A percentile compares a stretch with the other conserved stretches of the same genome.
phyloP scores from a whole-genome alignment of 2,329 filamentous ascomycete genomes.

The Nothomitra cinnamomea region DNA sequence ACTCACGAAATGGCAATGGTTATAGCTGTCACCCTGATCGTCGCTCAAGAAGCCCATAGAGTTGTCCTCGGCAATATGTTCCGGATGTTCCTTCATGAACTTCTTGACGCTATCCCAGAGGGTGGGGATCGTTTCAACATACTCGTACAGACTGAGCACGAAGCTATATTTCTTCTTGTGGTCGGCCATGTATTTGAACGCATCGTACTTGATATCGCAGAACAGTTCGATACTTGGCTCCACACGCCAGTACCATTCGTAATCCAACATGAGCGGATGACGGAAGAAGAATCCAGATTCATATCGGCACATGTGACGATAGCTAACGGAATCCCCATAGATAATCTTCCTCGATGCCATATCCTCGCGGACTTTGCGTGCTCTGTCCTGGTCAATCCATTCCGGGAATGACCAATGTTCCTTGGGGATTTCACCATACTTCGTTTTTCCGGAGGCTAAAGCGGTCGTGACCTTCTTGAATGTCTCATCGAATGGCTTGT shows the following conservation, averaged over 20 bases:
- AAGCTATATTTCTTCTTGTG: slow-evolving; percentile 98
- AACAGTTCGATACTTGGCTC: slow-evolving; percentile 93
- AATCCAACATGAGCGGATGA: slow-evolving; percentile 82
- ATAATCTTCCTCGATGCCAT: slow-evolving; percentile 94
- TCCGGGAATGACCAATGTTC: slow-evolving; percentile 97
- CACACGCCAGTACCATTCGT: slow-evolving; percentile 99
- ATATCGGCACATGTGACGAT: slow-evolving; percentile 98
- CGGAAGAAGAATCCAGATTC: slow-evolving; percentile 99
- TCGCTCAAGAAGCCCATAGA: slow-evolving; percentile 84
- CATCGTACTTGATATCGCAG: slow-evolving; percentile 90
- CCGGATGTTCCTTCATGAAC: slow-evolving; percentile 78
- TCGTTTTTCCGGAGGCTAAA: slow-evolving; percentile 80
- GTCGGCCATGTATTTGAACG: slow-evolving; percentile 92
- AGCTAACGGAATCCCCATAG: slow-evolving; percentile 92
- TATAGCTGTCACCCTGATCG: slow-evolving; percentile 81
- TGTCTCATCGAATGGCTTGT: slow-evolving; percentile 77
- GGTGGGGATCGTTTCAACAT: slow-evolving; percentile 87
- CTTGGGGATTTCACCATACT: slow-evolving; percentile 74
- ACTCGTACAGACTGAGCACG: slow-evolving; percentile 88
- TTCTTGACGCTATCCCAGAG: slow-evolving; percentile 92
- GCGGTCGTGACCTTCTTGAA: slow-evolving; percentile 87
- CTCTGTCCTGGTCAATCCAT: slow-evolving; percentile 91
- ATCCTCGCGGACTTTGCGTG: slow-evolving; percentile 75
- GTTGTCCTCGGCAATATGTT: slow-evolving; percentile 73
- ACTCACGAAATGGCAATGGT: slow-evolving; percentile 90